Conservation (phyloP, 306 rosid genomes). For the Lupinus albus region DNA sequence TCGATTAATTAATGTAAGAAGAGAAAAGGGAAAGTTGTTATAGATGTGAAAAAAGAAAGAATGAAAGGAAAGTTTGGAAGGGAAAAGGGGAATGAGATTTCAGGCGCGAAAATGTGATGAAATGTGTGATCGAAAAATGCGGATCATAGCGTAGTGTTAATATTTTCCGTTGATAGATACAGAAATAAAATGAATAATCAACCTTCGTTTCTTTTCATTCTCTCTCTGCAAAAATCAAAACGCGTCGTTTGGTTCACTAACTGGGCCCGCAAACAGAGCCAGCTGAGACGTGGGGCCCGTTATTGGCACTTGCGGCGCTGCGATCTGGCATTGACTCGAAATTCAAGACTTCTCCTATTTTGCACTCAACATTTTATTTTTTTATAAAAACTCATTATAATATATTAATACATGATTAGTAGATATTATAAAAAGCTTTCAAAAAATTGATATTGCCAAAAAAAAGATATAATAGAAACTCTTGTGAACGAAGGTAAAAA, state of each 20-base stretch:
- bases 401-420: too few species aligned
- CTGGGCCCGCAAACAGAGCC: slow-evolving; percentile 47
- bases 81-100: slow-evolving; percentile 27
- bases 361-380: too few species aligned
- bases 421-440: too few species aligned
- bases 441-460: too few species aligned
- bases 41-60: background rate
- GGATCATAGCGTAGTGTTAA: slow-evolving; percentile 68
- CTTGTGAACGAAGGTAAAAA: too few species aligned
- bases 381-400: too few species aligned
- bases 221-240: background rate
- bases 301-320: slow-evolving; percentile 26
- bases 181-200: slow-evolving; percentile 17
- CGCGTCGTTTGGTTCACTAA: slow-evolving; percentile 24
- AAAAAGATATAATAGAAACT: too few species aligned
- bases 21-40: background rate
- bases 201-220: slow-evolving; percentile 24
- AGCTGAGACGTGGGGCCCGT: slow-evolving; percentile 13
- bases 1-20: background rate
- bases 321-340: slow-evolving; percentile 28
- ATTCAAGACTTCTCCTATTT: too few species aligned
- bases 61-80: background rate
- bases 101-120: slow-evolving; percentile 47
- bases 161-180: slow-evolving; percentile 61
- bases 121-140: slow-evolving; percentile 62